phyloP scores from a whole-genome alignment of 495 filamentous ascomycete genomes.

The Darksidea phi region DNA sequence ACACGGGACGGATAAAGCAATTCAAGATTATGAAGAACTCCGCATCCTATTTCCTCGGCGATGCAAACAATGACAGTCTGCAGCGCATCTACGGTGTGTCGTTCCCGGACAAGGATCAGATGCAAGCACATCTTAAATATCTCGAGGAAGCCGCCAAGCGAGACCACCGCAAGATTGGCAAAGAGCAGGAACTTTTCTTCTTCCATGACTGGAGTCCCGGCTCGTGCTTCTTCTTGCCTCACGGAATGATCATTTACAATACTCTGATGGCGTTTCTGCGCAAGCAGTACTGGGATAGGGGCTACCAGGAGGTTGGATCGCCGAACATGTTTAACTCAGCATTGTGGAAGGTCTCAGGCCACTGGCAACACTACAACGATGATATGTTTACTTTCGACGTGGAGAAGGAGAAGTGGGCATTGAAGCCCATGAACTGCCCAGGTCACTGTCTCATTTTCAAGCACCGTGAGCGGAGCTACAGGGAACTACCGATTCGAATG shows the following conservation, averaged over 20 bases:
- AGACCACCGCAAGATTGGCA: slow-evolving; percentile 86
- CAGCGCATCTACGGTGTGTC: slow-evolving; percentile 96
- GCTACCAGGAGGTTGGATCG: slow-evolving; percentile 90
- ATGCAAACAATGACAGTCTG: slow-evolving; percentile 85
- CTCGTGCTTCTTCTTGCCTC: slow-evolving; percentile 89
- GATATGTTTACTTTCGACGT: slow-evolving; percentile 94
- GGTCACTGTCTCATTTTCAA: slow-evolving; percentile 78
- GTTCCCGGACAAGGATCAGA: slow-evolving; percentile 93
- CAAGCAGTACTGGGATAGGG: slow-evolving; percentile 87
- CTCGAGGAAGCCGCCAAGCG: slow-evolving; percentile 94
- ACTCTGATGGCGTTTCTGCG: slow-evolving; percentile 75
- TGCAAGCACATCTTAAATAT: slow-evolving; percentile 87
- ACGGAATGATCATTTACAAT: slow-evolving; percentile 90
- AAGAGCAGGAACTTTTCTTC: slow-evolving; percentile 95
- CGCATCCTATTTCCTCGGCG: slow-evolving; percentile 93
- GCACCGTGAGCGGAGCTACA: slow-evolving; percentile 76
- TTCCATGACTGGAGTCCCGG: slow-evolving; percentile 90
- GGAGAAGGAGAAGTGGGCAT: slow-evolving; percentile 79
- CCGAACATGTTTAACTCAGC: slow-evolving; percentile 93
- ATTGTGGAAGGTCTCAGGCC: slow-evolving; percentile 91
- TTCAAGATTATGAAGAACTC: slow-evolving; percentile 97
- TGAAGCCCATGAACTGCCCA: slow-evolving; percentile 99
- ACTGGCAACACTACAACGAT: slow-evolving; percentile 93
- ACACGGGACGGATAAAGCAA: slow-evolving; percentile 87
- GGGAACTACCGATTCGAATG: slow-evolving; percentile 82